A percentile compares a stretch with the other conserved stretches of the same genome.
Evolutionary conservation across 768 basidiomycete genomes (phyloP).

Genomic region (Chalciporus piperatus): DNA sequence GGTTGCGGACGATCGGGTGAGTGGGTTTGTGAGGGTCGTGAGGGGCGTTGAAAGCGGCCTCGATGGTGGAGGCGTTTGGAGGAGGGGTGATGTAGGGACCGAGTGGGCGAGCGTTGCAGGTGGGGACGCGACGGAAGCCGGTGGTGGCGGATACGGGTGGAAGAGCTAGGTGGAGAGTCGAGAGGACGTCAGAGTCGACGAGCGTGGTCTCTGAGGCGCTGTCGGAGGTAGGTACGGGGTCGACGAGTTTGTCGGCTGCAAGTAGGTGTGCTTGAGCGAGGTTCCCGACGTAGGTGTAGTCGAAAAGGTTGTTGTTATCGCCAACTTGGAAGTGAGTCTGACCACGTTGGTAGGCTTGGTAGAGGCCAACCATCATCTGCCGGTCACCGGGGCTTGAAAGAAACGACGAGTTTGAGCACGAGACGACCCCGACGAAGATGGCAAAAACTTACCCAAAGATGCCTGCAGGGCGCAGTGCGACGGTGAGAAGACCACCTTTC

Average conservation of each 20-base stretch:
- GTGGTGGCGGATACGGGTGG: slow-evolving; percentile 63
- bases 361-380: slow-evolving; percentile 78
- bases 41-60: slow-evolving; percentile 53
- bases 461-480: slow-evolving; percentile 87
- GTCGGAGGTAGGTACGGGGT: slow-evolving; percentile 40
- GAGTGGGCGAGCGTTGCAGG: slow-evolving; percentile 74
- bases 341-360: slow-evolving; percentile 71
- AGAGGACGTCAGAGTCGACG: slow-evolving; percentile 40
- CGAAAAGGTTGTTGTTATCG: slow-evolving; percentile 88
- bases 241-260: slow-evolving; percentile 81
- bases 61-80: slow-evolving; percentile 53
- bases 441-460: slow-evolving; percentile 79
- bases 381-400: slow-evolving; percentile 82
- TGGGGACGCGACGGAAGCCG: slow-evolving; percentile 67
- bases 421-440: not conserved
- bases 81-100: slow-evolving; percentile 75
- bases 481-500: slow-evolving; percentile 78
- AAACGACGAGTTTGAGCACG: not conserved
- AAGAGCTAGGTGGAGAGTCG: slow-evolving; percentile 50
- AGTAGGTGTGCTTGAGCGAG: slow-evolving; percentile 92
- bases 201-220: slow-evolving; percentile 34
- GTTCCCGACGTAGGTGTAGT: slow-evolving; percentile 97
- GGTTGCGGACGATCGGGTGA: slow-evolving; percentile 66
- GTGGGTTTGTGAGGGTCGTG: slow-evolving; percentile 33
- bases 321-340: slow-evolving; percentile 95